Base-by-base conservation (phyloP, 1,284 basidiomycete genomes). In the Cutaneotrichosporon mucoides region DNA sequence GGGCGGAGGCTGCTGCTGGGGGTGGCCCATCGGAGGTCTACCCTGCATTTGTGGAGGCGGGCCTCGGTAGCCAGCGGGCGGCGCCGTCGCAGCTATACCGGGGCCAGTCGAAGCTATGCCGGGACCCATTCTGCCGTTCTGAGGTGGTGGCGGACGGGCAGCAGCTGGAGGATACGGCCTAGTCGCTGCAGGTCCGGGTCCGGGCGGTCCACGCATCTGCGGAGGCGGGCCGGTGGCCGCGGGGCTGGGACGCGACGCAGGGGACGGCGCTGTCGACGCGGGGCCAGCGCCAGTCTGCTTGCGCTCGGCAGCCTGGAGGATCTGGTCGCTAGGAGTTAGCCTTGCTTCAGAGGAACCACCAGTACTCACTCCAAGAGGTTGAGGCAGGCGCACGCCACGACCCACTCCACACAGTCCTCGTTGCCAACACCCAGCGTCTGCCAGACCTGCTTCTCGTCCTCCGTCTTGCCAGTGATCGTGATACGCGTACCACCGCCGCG, bases 371-470 rank as follows among this genome's bases (percentile, higher is more conserved):
- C 92, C 51, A 97, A 85, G 13, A 97, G 84, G 73, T 95, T 94
- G 57, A 97, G 81, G 13, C 92, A 92, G n/a, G 93, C 94, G 73
- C 94, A 97, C 46, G 95, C 85, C n/a, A 97, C 92, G 56, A 97
- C 92, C 93, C 96, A 99, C 81, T 99, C 96, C 49, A 99, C 96
- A 76, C 95, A 98, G 77, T 99, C 96, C 76, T 99, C 96, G 76
- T 99, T 99, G 1, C 95, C 95, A 70, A 98, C 94, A 13, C 96
- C 96, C 36, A 99, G 80, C 10, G 95, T 98, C 79, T 98, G 93
- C 96, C 96, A 99, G 1, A 99, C 95, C 40, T 94, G 92, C 80
- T 98, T 98, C 81, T 99, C 96, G 70, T 98, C 96, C 24, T 93
- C 88, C 0, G 87, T 85, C 81, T 94, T 96, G 33, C 96, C 96